These are phyloP conservation scores for Favolaschia claudopus DNA, from an alignment of 768 basidiomycete genomes.

Conservation along the genomic window DNA sequence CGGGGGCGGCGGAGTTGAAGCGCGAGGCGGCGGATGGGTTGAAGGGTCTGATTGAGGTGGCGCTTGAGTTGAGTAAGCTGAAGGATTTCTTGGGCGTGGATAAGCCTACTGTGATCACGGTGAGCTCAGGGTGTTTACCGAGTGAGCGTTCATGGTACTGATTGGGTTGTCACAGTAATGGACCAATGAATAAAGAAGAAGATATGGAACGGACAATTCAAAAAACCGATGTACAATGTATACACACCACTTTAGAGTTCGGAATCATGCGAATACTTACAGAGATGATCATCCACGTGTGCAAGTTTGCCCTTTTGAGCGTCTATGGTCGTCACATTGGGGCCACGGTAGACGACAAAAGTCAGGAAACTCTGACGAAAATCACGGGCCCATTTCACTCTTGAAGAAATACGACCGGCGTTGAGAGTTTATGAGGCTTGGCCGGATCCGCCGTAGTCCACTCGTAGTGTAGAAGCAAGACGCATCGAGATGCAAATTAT, in stretches of 20 bases:
- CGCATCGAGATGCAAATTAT: too few relatives aligned
- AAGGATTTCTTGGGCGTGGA: constrained; percentile 86
- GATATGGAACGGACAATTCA: background rate
- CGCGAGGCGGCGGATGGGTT: constrained; percentile 88
- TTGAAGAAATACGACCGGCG: too few relatives aligned
- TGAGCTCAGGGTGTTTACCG: constrained; percentile 37
- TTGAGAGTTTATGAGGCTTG: too few relatives aligned
- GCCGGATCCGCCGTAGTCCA: too few relatives aligned
- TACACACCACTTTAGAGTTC: constrained; percentile 22
- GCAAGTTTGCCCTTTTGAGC: too few relatives aligned
- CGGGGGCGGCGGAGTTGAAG: constrained; percentile 71
- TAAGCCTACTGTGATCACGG: constrained; percentile 96
- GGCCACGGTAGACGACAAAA: too few relatives aligned
- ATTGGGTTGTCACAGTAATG: background rate
- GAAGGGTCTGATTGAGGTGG: constrained; percentile 95
- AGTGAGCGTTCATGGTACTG: background rate
- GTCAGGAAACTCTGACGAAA: too few relatives aligned
- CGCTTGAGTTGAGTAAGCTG: constrained; percentile 84
- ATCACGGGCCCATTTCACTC: too few relatives aligned
- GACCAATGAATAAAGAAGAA: background rate
- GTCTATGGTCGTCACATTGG: too few relatives aligned
- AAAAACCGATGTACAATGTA: constrained; percentile 18
- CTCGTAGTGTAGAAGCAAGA: too few relatives aligned
- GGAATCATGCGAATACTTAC: background rate
- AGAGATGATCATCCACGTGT: too few relatives aligned